A percentile compares a stretch with the other conserved stretches of the same genome.
Evolutionary conservation across 192 early-diverging fungal species (phyloP).

Genomic region (Podila minutissima): DNA sequence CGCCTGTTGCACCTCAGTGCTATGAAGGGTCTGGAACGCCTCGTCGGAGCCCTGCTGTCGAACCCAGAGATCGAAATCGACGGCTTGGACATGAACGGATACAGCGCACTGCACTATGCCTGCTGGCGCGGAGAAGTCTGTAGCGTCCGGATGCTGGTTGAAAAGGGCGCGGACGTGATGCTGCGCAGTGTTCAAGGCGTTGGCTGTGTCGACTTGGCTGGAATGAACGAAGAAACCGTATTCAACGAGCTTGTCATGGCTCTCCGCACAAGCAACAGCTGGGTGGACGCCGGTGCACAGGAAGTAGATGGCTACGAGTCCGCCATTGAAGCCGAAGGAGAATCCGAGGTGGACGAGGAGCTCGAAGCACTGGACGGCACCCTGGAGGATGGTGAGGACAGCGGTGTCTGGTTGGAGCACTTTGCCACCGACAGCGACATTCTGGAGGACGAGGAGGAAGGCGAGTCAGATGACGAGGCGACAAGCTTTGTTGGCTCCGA

Average conservation of each 20-base stretch:
- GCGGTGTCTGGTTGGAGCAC: slow-evolving; percentile 32
- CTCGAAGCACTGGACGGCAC: slow-evolving; percentile 10
- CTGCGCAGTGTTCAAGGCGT: slow-evolving; percentile 34
- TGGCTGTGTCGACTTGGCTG: slow-evolving; percentile 32
- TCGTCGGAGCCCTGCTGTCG: slow-evolving; percentile 55
- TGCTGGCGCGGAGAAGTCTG: slow-evolving; percentile 59
- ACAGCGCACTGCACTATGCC: slow-evolving; percentile 79
- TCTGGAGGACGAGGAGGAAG: slow-evolving; percentile 17
- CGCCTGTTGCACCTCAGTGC: slow-evolving; percentile 73
- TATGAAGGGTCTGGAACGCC: slow-evolving; percentile 63
- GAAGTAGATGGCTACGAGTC: slow-evolving; percentile 34
- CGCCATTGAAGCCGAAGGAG: slow-evolving; percentile 32
- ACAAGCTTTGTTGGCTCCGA: slow-evolving; percentile 43
- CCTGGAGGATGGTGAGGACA: slow-evolving; percentile 28
- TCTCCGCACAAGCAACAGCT: slow-evolving; percentile 38
- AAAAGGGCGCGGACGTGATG: slow-evolving; percentile 36
- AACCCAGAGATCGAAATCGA: slow-evolving; percentile 58
- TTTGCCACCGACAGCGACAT: slow-evolving; percentile 40
- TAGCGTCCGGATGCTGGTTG: slow-evolving; percentile 64
- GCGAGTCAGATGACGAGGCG: slow-evolving; percentile 4
- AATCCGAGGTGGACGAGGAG: slow-evolving; percentile 39
- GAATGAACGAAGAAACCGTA: slow-evolving; percentile 6
- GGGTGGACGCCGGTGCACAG: slow-evolving; percentile 47
- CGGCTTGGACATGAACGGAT: slow-evolving; percentile 67
- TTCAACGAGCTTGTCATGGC: slow-evolving; percentile 13